Conservation (phyloP, 2,329 filamentous ascomycete species). For the Monosporascus cannonballus region DNA sequence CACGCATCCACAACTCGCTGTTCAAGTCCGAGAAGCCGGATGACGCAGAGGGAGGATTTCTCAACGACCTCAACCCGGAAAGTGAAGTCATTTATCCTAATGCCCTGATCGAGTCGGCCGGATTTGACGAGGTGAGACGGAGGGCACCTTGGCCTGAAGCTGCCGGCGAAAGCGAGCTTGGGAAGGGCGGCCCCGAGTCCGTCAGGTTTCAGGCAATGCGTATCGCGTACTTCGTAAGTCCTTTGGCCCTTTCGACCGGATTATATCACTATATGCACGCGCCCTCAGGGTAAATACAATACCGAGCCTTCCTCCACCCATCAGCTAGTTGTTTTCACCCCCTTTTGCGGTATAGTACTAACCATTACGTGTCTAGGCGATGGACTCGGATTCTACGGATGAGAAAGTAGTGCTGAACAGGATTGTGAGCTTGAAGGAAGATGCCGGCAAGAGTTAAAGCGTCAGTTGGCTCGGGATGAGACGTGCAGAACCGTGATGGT, state of each 20-base stretch:
- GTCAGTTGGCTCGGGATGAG: too few relatives aligned
- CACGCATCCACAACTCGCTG: conserved; percentile 71
- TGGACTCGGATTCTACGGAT: conserved; percentile 72
- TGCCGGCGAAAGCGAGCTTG: conserved; percentile 60
- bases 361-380: conserved; percentile 36
- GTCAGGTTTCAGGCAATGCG: conserved; percentile 90
- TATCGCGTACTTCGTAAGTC: conserved; percentile 71
- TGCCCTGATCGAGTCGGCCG: conserved; percentile 70
- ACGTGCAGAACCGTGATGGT: too few relatives aligned
- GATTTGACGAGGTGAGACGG: conserved; percentile 69
- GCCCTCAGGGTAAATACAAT: too few relatives aligned
- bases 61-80: conserved; percentile 77
- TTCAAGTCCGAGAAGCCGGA: conserved; percentile 85
- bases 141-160: conserved; percentile 78
- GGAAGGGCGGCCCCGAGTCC: conserved; percentile 60
- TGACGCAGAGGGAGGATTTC: conserved; percentile 69
- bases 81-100: conserved; percentile 74
- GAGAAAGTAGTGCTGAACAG: conserved; percentile 84
- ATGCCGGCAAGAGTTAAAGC: conserved; percentile 56
- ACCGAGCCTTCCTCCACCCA: too few relatives aligned
- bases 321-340: not conserved
- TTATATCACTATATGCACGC: not conserved
- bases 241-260: not conserved
- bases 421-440: conserved; percentile 88
- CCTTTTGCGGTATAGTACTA: conserved; percentile 2